Percentiles rank a stretch among this genome's conserved stretches.
phyloP scores from a whole-genome alignment of 2,329 filamentous ascomycete genomes.

The Gnomoniopsis smithogilvyi region DNA sequence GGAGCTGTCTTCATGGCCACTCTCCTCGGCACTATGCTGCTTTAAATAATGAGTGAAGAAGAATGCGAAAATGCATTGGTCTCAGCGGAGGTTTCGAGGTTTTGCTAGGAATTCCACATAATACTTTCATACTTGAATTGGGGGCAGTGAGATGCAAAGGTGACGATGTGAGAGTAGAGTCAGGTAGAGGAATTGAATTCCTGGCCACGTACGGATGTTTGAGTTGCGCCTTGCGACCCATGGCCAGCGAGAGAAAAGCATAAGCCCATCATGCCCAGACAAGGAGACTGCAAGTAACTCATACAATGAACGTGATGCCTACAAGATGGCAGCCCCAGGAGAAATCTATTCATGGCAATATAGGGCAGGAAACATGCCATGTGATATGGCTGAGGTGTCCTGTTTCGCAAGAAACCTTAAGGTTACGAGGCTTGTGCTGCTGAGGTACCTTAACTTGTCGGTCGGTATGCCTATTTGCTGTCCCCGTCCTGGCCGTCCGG shows the following conservation, averaged over 20 bases:
- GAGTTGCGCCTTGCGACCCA: neutral
- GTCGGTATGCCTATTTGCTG: too few species aligned
- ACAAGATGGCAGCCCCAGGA: too few species aligned
- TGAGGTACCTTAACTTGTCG: too few species aligned
- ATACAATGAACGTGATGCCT: too few species aligned
- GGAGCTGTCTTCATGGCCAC: slow-evolving; percentile 33
- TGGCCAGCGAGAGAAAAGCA: neutral
- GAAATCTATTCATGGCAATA: too few species aligned
- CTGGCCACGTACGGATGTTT: neutral
- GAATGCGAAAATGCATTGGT: neutral
- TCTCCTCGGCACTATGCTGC: slow-evolving; percentile 36
- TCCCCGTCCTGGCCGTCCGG: too few species aligned
- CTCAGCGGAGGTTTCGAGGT: neutral
- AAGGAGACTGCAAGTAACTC: too few species aligned
- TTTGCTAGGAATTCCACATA: neutral
- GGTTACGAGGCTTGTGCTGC: too few species aligned
- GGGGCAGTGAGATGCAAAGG: slow-evolving; percentile 1
- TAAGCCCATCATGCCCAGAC: too few species aligned
- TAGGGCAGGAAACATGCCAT: neutral
- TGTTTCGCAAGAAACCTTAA: too few species aligned
- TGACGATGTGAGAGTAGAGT: neutral
- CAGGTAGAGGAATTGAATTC: neutral
- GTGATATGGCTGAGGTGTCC: neutral
- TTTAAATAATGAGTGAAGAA: slow-evolving; percentile 26
- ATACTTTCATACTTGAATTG: neutral